Conservation (phyloP, 352 stramenopile species). For the Pythium rishiriense region DNA sequence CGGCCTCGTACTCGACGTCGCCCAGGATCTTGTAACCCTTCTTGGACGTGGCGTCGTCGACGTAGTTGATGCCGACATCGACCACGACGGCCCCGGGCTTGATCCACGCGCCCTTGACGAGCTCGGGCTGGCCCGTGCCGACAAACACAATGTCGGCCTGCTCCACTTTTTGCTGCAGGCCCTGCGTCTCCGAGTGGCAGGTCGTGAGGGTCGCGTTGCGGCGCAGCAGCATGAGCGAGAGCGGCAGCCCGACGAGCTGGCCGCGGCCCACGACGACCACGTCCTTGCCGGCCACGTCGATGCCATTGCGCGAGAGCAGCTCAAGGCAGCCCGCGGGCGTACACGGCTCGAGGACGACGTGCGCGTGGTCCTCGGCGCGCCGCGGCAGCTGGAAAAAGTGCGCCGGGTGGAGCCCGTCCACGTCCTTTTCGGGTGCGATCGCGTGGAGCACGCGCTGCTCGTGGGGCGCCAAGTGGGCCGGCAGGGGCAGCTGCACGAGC, state of each 20-base stretch:
- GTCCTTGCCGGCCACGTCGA: conserved; percentile 94
- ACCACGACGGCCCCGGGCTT: conserved; percentile 97
- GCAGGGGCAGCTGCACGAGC: conserved; percentile 91
- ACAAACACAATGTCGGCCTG: conserved; percentile 97
- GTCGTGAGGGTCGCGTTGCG: conserved; percentile 97
- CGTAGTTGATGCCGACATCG: conserved; percentile 99
- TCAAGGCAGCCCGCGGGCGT: conserved; percentile 85
- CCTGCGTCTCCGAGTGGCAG: conserved; percentile 93
- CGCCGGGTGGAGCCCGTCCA: conserved; percentile 97
- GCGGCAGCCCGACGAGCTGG: conserved; percentile 97
- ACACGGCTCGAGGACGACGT: conserved; percentile 92
- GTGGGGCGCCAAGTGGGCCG: conserved; percentile 53
- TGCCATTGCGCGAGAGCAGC: conserved; percentile 59
- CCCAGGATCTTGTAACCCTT: conserved; percentile 94
- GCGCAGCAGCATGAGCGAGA: conserved; percentile 95
- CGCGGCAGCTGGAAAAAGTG: conserved; percentile 93
- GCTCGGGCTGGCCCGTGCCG: conserved; percentile 91
- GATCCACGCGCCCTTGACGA: conserved; percentile 96
- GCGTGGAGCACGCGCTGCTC: conserved; percentile 91
- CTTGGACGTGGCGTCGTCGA: conserved; percentile 79
- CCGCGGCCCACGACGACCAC: conserved; percentile 96
- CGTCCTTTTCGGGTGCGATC: conserved; percentile 94
- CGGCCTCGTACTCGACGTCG: conserved; percentile 95
- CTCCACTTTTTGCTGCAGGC: conserved; percentile 54
- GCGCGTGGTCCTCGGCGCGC: conserved; percentile 23